Base-by-base conservation (phyloP, 2,329 filamentous ascomycete genomes). In the Claviceps arundinis region DNA sequence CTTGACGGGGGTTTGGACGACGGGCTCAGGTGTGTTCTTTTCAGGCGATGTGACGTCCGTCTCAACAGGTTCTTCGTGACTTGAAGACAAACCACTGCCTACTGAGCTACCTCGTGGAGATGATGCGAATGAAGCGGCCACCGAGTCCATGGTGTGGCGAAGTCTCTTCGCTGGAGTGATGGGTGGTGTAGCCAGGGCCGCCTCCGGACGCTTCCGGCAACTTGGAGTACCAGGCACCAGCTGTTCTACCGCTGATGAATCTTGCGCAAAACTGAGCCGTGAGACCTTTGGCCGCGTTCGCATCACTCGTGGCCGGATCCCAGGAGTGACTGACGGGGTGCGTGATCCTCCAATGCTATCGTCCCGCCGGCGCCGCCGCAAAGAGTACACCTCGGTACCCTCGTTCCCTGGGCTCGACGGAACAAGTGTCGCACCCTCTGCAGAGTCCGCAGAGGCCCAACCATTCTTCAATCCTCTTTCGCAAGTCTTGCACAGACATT, bases 401-500 rank as follows among this genome's bases (percentile, higher is more conserved):
- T 73, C 70, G 44, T 76, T 73, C 59, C 85, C 78, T 26, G 84
- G 74, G 59, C 73, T 77, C 56, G 64, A 71, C 59, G 68, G 72
- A 24, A 68, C 68, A 24, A 68, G 68, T 2, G 70, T 64, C 14
- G 71, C 71, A 0, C 30, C 30, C 30, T 34, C 30, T 11, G 70
- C 71, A 0, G 68, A 73, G 4, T 73, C 73, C 14, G 70, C 70
- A 0, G 73, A 77, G 40, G 80, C 77, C 94, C 94, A 98, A 1
- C 93, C 93, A 64, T 96, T 97, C 50, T 77, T 75, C 53, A 80
- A 71, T 3, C 75, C 72, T 22, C 77, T 74, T 68, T 98, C 93
- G 65, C 93, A 98, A 0, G 87, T 93, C 59, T 78, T 77, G 66
- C 93, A 98, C 1, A 98, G 73, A 64, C 93, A 98, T 64, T 98